Evolutionary conservation across 495 filamentous ascomycete genomes (phyloP).

Genomic region (Aspergillus baeticus): DNA sequence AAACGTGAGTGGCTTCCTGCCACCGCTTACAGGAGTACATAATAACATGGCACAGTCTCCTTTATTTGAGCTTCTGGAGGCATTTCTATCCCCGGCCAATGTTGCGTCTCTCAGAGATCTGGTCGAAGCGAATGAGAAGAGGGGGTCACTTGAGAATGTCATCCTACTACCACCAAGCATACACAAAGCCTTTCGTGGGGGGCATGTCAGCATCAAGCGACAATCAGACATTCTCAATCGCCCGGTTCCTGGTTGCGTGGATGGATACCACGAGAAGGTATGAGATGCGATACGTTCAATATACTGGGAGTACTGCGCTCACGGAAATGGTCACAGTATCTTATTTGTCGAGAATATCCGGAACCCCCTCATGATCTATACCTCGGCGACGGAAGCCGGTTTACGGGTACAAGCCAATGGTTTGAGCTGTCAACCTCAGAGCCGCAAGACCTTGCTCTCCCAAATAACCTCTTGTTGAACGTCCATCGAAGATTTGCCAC

Average conservation of each 20-base stretch:
- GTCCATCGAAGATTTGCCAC: constrained; percentile 12
- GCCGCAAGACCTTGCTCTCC: not conserved
- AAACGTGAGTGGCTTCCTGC: not conserved
- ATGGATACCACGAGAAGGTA: not conserved
- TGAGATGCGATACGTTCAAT: too few species aligned
- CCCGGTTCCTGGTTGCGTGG: not conserved
- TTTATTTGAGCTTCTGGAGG: not conserved
- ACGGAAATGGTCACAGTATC: not conserved
- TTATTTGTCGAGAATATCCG: not conserved
- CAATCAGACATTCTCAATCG: not conserved
- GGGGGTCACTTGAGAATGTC: constrained; percentile 10
- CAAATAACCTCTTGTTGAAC: constrained; percentile 9
- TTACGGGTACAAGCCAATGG: not conserved
- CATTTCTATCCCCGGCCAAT: not conserved
- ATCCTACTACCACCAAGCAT: constrained; percentile 14
- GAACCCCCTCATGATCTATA: not conserved
- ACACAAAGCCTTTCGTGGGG: constrained; percentile 15
- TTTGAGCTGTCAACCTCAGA: not conserved
- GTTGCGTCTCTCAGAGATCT: not conserved
- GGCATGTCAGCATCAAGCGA: constrained; percentile 8
- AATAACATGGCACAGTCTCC: not conserved
- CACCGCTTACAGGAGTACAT: not conserved
- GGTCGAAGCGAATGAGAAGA: not conserved
- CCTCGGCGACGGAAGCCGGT: not conserved
- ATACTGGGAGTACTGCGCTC: not conserved